Evolutionary conservation across 345 rosid genomes (phyloP), one percentile per base, ranked within the genome.

Genomic region (Pistacia integerrima): DNA sequence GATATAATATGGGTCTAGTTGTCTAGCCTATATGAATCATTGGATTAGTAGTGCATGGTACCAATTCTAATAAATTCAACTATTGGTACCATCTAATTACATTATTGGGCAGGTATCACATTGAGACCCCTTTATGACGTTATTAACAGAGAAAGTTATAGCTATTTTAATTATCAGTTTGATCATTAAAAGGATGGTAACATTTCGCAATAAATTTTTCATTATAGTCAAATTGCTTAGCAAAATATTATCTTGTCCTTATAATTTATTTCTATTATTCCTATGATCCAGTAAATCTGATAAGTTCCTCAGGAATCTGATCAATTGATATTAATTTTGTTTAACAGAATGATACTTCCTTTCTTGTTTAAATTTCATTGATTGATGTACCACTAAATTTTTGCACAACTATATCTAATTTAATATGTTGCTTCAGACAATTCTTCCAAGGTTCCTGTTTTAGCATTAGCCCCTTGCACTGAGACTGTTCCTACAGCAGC

Each of bases 381-480:
- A 30, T 30, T 69, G 25, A 33, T 54, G 6, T 67, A 22, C 18
- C 17, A 30, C 36, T 17, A 70, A 70, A 70, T 70, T 3, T 30
- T 72, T 46, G 20, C 41, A 16, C 74, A 4, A 8, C 36, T 35
- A 72, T 72, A 67, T 67, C 16, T 74, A 17, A 67, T 51, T 66
- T 70, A 56, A 69, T 67, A 8, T 76, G n/a, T 76, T 51, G 78
- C 70, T 79, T 73, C 85, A 88, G 94, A 76, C 76, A 52, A 75
- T 73, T 77, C 85, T 61, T 68, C 79, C 46, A 75, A 76, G 70
- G 76, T 73, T 73, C 74, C 49, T 59, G 67, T 76, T 67, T 64
- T 36, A 13, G 68, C 76, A 69, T 72, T 80, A 38, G 68, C 85
- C 55, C 69, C 74, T 70, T 59, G 59, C 70, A 49, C 73, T 35